Evolutionary conservation across 306 rosid species (phyloP).

Genomic region (Spatholobus suberectus): DNA sequence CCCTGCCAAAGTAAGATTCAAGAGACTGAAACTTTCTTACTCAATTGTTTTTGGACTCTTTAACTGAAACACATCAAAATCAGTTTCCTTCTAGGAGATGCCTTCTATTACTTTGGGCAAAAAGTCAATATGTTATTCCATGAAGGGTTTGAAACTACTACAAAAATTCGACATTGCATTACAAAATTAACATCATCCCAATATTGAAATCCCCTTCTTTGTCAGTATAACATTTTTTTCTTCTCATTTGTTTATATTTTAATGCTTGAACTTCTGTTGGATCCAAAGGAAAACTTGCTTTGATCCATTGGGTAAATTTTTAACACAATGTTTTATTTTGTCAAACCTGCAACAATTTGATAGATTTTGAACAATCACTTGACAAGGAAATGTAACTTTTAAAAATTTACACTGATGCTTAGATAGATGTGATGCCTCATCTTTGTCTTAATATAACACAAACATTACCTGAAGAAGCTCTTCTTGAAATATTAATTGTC

Average conservation of each 20-base stretch:
- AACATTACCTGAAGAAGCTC: slow-evolving; percentile 59
- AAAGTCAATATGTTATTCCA: not conserved
- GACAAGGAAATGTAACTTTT: slow-evolving; percentile 24
- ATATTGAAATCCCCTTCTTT: too few species aligned
- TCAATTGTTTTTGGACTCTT: not conserved
- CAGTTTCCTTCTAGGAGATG: not conserved
- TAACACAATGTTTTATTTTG: slow-evolving; percentile 5
- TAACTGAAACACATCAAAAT: slow-evolving; percentile 5
- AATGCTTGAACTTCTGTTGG: too few species aligned
- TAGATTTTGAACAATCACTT: not conserved
- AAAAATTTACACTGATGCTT: not conserved
- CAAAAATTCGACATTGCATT: slow-evolving; percentile 1
- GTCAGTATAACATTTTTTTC: too few species aligned
- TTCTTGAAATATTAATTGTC: too few species aligned
- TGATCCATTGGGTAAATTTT: not conserved
- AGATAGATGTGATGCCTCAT: not conserved
- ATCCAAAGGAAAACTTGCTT: too few species aligned
- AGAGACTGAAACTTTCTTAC: slow-evolving; percentile 5
- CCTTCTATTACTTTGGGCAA: not conserved
- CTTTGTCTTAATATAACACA: slow-evolving; percentile 15
- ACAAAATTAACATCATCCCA: not conserved
- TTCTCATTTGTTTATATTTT: too few species aligned
- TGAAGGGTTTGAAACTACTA: slow-evolving; percentile 20
- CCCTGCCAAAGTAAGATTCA: not conserved
- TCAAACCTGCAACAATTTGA: not conserved